A percentile compares a stretch with the other conserved stretches of the same genome.
Conservation (phyloP, 2,329 filamentous ascomycete species). For the Paecilomyces fulvus region DNA sequence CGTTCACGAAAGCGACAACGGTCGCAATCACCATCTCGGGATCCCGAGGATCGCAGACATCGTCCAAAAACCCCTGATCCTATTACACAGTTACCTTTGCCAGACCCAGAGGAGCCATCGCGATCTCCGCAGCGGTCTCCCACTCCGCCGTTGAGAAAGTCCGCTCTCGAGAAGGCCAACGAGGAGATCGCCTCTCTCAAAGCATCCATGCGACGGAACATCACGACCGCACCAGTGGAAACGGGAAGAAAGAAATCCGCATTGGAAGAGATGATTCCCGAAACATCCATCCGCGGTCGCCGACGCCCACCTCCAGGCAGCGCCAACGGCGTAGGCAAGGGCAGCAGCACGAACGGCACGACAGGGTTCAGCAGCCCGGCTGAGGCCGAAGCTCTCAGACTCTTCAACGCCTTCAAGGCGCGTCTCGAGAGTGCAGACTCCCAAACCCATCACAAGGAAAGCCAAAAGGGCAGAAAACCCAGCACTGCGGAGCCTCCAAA, state of each 20-base stretch:
- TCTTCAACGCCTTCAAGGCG: slow-evolving; percentile 71
- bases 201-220: slow-evolving; percentile 39
- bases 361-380: slow-evolving; percentile 42
- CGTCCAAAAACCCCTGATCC: slow-evolving; percentile 33
- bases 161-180: slow-evolving; percentile 33
- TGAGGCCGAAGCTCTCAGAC: slow-evolving; percentile 57
- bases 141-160: slow-evolving; percentile 22
- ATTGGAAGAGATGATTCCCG: slow-evolving; percentile 40
- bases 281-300: slow-evolving; percentile 39
- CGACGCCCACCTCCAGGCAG: slow-evolving; percentile 34
- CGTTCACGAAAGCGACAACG: slow-evolving; percentile 20
- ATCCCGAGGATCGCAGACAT: slow-evolving; percentile 18
- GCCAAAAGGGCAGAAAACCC: slow-evolving; percentile 7
- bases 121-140: slow-evolving; percentile 20
- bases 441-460: slow-evolving; percentile 13
- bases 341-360: slow-evolving; percentile 47
- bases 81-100: slow-evolving; percentile 36
- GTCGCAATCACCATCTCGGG: slow-evolving; percentile 23
- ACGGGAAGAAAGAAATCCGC: slow-evolving; percentile 36
- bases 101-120: slow-evolving; percentile 34
- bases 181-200: slow-evolving; percentile 39
- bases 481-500: neutral
- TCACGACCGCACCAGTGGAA: slow-evolving; percentile 22
- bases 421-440: slow-evolving; percentile 52
- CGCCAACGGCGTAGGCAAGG: slow-evolving; percentile 18